Evolutionary conservation across 129 eudicot genomes (phyloP).

Genomic region (Artemisia annua): DNA sequence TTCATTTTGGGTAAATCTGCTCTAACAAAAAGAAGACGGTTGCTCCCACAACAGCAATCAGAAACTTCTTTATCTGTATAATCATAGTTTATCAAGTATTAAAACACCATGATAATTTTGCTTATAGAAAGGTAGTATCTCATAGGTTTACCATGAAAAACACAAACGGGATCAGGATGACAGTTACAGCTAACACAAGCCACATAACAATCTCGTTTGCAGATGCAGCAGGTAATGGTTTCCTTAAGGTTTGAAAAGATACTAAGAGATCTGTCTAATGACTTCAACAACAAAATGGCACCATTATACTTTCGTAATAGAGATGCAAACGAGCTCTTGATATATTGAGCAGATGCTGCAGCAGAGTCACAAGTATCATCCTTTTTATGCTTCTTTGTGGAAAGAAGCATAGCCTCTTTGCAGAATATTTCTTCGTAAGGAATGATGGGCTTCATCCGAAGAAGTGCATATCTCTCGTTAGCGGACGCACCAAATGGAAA

Average conservation of each 20-base stretch:
- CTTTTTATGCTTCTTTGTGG: constrained; percentile 18
- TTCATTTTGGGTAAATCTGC: constrained; percentile 44
- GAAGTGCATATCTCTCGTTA: constrained; percentile 33
- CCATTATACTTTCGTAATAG: constrained; percentile 33
- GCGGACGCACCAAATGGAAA: constrained; percentile 48
- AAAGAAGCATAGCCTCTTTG: constrained; percentile 50
- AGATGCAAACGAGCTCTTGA: constrained; percentile 42
- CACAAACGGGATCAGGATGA: constrained; percentile 35
- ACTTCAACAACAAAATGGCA: constrained; percentile 30
- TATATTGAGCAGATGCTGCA: constrained; percentile 19
- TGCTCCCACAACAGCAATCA: constrained; percentile 37
- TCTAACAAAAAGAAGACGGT: constrained; percentile 31
- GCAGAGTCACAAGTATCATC: not conserved
- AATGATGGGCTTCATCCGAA: constrained; percentile 37
- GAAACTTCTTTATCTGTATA: constrained; percentile 36
- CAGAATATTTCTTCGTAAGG: constrained; percentile 51
- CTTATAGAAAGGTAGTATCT: not conserved
- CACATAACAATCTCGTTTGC: constrained; percentile 50
- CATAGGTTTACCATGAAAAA: constrained; percentile 40
- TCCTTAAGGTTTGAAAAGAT: constrained; percentile 26
- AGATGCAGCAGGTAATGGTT: constrained; percentile 41
- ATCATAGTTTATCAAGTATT: not conserved
- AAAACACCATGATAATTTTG: constrained; percentile 1
- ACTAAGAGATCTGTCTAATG: constrained; percentile 25
- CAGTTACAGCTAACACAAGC: constrained; percentile 44